Base-by-base conservation (phyloP, 2,329 filamentous ascomycete genomes). In the Trichophyton schoenleinii region DNA sequence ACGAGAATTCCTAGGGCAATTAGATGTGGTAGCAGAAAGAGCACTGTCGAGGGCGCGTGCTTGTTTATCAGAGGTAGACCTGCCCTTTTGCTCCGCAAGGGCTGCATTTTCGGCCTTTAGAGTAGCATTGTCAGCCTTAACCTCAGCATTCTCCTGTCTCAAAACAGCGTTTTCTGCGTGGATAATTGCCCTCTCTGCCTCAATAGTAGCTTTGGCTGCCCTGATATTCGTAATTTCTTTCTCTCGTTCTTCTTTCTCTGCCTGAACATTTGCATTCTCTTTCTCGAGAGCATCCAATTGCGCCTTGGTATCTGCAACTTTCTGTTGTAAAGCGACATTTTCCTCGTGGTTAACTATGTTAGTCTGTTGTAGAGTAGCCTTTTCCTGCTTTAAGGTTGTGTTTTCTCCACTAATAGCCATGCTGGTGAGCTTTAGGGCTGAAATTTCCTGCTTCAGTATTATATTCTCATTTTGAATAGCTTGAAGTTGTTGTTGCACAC, bases 321-420 rank as follows among this genome's bases (percentile, higher is more conserved):
- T 31, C 38, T 20, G 15, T 3, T 36, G 31, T 13, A 55, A 8
- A 55, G 31, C 3, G 8, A 28, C 52, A 18, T 34, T 55, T 15
- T 55, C 31, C n/a, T 28, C 28, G 7, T 36, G 28, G 28, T 15
- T 55, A 55, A 0, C 11, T 36, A 8, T 11, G 20, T 55, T 55
- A 9, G 3, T 8, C 31, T 36, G 25, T 18, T 36, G 11, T 20
- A 55, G 34, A 34, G 28, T 31, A 18, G 25, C 6, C 34, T 31
- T 53, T 15, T 53, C 49, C 49, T 53, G 49, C 22, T 34, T 53
- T 53, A 53, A 4, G 15, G 22, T 15, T 34, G 6, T 15, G 28
- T 53, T 34, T 8, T 64, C 60, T n/a, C 66, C 57, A 49, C 61
- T 59, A 42, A 57, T 55, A 5, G 28, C 13, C 34, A 46, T 52